Conservation (phyloP, 2,329 filamentous ascomycete species). For the Cercospora brassicicola region DNA sequence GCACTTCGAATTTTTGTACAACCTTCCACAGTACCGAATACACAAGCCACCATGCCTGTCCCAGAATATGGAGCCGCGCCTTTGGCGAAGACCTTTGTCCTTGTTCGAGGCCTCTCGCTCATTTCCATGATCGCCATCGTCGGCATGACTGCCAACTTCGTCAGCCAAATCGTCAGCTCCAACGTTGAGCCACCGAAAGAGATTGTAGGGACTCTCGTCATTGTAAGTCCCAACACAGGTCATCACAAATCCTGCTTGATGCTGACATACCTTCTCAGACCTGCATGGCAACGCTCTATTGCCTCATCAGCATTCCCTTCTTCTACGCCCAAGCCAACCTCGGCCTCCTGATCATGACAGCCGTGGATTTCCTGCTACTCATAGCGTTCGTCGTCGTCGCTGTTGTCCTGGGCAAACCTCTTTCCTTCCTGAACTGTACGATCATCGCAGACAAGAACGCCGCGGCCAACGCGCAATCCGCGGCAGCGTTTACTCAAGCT, state of each 20-base stretch:
- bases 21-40: neutral
- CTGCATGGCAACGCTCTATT: constrained; percentile 76
- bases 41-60: constrained; percentile 50
- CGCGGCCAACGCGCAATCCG: constrained; percentile 48
- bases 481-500: constrained; percentile 56
- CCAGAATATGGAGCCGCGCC: constrained; percentile 64
- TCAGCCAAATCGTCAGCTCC: constrained; percentile 69
- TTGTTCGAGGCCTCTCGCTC: constrained; percentile 69
- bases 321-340: constrained; percentile 78
- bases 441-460: constrained; percentile 51
- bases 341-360: constrained; percentile 71
- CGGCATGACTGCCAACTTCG: constrained; percentile 79
- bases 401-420: constrained; percentile 73
- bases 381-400: constrained; percentile 77
- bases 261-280: constrained; percentile 53
- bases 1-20: constrained; percentile 13
- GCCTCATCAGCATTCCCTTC: constrained; percentile 66
- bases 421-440: constrained; percentile 75
- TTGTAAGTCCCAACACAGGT: constrained; percentile 58
- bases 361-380: constrained; percentile 67
- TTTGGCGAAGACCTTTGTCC: constrained; percentile 74
- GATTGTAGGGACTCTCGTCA: constrained; percentile 73
- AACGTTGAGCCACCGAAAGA: constrained; percentile 68
- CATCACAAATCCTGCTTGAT: neutral
- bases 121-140: constrained; percentile 73